Conservation (phyloP, 2,329 filamentous ascomycete genomes). For the Scolecobasidium constrictum region DNA sequence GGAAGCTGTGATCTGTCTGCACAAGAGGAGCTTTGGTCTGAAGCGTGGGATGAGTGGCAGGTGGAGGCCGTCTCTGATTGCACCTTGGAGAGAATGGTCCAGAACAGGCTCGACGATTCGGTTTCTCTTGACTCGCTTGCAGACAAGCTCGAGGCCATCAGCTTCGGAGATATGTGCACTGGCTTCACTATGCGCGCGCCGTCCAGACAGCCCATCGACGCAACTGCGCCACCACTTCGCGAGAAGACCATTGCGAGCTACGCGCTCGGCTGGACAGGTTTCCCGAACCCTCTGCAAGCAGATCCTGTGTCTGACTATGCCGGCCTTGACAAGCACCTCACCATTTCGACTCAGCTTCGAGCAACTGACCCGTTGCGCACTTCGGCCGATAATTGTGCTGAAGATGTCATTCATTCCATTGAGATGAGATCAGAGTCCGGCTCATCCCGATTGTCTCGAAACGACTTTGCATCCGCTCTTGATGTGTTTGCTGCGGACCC, state of each 20-base stretch:
- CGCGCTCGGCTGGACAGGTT: conserved; percentile 1
- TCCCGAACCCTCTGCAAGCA: conserved; percentile 37
- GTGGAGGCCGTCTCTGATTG: too few relatives aligned
- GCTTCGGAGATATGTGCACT: conserved; percentile 53
- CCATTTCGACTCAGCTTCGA: conserved; percentile 21
- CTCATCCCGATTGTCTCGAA: conserved; percentile 18
- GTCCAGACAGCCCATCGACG: conserved; percentile 9
- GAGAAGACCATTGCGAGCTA: conserved; percentile 4
- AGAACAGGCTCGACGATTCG: conserved; percentile 16
- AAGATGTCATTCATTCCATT: neutral
- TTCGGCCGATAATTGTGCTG: neutral
- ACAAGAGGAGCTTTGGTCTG: conserved; percentile 2
- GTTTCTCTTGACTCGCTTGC: conserved; percentile 45
- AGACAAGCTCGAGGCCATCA: conserved; percentile 52
- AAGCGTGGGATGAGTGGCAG: conserved; percentile 6
- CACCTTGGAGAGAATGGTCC: too few relatives aligned
- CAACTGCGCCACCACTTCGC: conserved; percentile 1
- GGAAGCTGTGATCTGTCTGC: neutral
- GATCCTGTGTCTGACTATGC: conserved; percentile 36
- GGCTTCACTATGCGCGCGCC: conserved; percentile 33
- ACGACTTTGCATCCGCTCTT: conserved; percentile 37
- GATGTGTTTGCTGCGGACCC: conserved; percentile 37
- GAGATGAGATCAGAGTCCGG: neutral
- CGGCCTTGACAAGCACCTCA: conserved; percentile 23
- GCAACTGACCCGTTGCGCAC: neutral